Evolutionary conservation across 2,329 filamentous ascomycete genomes (phyloP).

Genomic region (Colletotrichum tropicale): DNA sequence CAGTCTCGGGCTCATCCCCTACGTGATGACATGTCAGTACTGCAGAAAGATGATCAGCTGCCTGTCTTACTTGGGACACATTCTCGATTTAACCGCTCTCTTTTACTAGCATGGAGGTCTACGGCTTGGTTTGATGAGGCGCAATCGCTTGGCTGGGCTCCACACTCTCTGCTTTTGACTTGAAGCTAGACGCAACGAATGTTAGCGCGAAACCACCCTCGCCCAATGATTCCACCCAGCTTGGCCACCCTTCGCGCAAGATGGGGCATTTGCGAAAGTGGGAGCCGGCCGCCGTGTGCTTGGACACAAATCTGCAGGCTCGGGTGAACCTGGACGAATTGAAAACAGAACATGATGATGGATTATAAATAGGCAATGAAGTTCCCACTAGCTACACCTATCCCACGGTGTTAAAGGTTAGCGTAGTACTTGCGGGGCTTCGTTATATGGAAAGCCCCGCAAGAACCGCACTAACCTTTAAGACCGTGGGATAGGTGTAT

Average conservation of each 20-base stretch:
- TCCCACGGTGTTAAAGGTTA: too few species aligned
- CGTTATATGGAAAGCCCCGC: too few species aligned
- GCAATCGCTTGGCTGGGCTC: not conserved
- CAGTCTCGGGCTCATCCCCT: not conserved
- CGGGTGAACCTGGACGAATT: not conserved
- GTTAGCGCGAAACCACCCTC: not conserved
- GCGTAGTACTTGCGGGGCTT: too few species aligned
- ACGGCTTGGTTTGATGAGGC: not conserved
- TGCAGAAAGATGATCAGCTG: not conserved
- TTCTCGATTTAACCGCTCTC: fast-evolving
- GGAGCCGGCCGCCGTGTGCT: not conserved
- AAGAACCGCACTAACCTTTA: too few species aligned
- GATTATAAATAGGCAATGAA: not conserved
- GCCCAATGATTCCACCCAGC: not conserved
- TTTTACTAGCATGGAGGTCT: fast-evolving
- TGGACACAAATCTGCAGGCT: fast-evolving
- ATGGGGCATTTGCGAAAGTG: not conserved
- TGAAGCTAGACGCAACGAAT: not conserved
- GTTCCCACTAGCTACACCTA: fast-evolving
- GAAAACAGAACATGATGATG: fast-evolving
- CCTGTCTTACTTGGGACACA: not conserved
- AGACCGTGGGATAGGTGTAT: too few species aligned
- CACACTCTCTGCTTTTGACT: not conserved
- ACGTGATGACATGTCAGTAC: not conserved
- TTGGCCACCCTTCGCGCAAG: fast-evolving